Base-by-base conservation (phyloP, 2,329 filamentous ascomycete species). In the Apiospora hydei region DNA sequence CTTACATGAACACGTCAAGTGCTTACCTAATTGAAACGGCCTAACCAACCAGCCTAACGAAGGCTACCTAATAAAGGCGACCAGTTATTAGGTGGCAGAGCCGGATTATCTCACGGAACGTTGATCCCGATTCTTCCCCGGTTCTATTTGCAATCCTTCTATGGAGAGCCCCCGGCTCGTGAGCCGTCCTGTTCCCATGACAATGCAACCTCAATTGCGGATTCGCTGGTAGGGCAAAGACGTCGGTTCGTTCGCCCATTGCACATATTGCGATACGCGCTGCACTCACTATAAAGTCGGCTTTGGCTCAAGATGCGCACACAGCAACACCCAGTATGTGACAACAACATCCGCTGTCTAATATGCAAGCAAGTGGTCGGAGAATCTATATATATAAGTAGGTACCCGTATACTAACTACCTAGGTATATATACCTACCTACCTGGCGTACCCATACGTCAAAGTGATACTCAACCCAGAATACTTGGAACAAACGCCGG, bases 91-190 rank as follows among this genome's bases (percentile, higher is more conserved):
- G 5, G 6, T 6, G 34, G 1, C 34, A 61, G 18, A 21, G 14
- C 34, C 57, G 57, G 57, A 64, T 64, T 64, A 64, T 64, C 34
- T 64, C 57, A 5, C 57, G 57, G 57, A 38, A 64, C 57, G 57
- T 41, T 41, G 34, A 64, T 64, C 57, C 34, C 57, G 30, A 64
- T 41, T 24, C 57, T 38, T n/a, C 30, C 30, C 53, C 18, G 16
- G 30, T 38, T n/a, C 30, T 61, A 38, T 61, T 57, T 57, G 26
- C 26, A 18, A 6, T 61, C 16, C 16, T 38, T 34, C 53, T 18
- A 38, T 41, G 57, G 41, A 43, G 11, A 21, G 16, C 57, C 34
- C 57, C 57, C 57, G 21, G 11, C 4, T 41, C 57, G n/a, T 41
- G 57, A 41, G 10, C 53, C 30, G 53, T 38, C 30, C 16, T 38